These are phyloP conservation scores for Pseudoscleropodium purum DNA, from an alignment of 225 moss, liverwort and hornwort species.

Conservation along the genomic window DNA sequence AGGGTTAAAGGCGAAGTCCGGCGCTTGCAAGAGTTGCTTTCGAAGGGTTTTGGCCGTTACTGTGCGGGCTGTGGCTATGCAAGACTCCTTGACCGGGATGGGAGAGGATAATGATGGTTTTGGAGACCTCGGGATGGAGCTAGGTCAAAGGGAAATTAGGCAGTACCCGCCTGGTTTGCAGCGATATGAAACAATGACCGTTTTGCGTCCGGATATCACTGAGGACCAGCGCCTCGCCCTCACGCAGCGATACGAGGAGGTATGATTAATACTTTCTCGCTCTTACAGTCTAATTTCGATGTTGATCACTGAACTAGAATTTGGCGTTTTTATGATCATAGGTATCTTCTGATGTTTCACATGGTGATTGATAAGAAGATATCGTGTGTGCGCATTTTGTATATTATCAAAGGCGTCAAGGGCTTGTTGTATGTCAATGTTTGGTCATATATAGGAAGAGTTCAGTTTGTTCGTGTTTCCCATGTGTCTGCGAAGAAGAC, in stretches of 20 bases:
- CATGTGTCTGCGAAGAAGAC: background rate
- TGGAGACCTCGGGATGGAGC: conserved; percentile 65
- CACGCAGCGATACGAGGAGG: conserved; percentile 99
- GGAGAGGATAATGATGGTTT: conserved; percentile 70
- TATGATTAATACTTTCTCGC: background rate
- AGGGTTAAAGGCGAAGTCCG: conserved; percentile 6
- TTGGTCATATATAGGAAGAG: background rate
- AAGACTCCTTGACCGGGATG: conserved; percentile 76
- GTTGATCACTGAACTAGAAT: background rate
- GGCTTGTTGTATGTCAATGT: background rate
- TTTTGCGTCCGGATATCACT: conserved; percentile 87
- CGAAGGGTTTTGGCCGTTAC: conserved; percentile 19
- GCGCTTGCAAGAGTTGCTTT: conserved; percentile 12
- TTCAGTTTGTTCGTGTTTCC: background rate
- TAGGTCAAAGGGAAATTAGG: conserved; percentile 80
- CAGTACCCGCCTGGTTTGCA: conserved; percentile 96
- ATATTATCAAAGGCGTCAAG: background rate
- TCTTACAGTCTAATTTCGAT: background rate
- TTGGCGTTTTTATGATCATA: background rate
- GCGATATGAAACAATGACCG: conserved; percentile 97
- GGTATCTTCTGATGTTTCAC: background rate
- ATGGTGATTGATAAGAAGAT: background rate
- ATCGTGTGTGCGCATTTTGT: background rate
- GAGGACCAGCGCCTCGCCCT: conserved; percentile 93
- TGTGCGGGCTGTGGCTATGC: conserved; percentile 73